Evolutionary conservation across 148 eudicot species (phyloP).

Genomic region (Silene latifolia): DNA sequence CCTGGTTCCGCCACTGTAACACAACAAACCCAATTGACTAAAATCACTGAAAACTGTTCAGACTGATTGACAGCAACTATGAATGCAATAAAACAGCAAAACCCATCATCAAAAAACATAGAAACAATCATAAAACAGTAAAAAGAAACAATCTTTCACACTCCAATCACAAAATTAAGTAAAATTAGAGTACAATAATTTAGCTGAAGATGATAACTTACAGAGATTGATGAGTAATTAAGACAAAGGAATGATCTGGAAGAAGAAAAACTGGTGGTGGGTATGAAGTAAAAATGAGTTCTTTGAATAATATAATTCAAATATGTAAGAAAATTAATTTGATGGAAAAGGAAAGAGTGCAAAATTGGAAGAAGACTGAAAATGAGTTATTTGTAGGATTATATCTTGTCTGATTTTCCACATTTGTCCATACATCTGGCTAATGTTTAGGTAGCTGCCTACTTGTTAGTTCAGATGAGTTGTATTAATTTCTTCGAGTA

Average conservation of each 20-base stretch:
- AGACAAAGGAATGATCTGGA: constrained; percentile 15
- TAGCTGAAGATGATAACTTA: constrained; percentile 1
- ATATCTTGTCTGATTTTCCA: constrained; percentile 9
- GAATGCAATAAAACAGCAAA: not conserved
- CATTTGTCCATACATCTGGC: constrained; percentile 21
- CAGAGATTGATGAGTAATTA: not conserved
- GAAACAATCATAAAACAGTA: not conserved
- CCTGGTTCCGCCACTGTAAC: no score
- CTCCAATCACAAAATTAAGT: constrained; percentile 7
- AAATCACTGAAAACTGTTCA: not conserved
- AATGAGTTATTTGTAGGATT: not conserved
- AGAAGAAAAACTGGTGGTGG: constrained; percentile 21
- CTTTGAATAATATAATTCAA: not conserved
- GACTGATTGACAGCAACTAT: not conserved
- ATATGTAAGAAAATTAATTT: not conserved
- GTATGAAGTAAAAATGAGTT: constrained; percentile 1
- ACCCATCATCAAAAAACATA: not conserved
- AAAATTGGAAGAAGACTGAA: constrained; percentile 20
- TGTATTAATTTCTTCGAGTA: no score
- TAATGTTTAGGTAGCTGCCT: not conserved
- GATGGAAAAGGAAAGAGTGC: constrained; percentile 8
- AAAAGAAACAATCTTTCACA: not conserved
- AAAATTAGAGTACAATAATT: not conserved
- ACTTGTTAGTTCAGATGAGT: no score
- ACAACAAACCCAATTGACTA: not conserved